Conservation (phyloP, 208 protist species). For the Crithidia acanthocephali region DNA sequence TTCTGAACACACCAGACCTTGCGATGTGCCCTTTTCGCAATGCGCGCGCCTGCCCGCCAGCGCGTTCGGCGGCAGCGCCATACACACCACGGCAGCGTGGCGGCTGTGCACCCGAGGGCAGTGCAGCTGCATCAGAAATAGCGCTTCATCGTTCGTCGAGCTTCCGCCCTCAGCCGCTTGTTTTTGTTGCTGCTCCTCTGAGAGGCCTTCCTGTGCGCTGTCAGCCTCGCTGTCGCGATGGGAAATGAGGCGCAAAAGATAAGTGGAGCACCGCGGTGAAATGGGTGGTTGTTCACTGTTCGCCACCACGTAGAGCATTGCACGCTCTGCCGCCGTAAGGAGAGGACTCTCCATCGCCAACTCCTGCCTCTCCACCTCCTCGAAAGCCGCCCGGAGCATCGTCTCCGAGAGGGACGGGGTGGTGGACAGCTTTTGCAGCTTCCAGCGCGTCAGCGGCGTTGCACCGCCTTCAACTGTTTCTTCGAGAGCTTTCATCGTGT, state of each 20-base stretch:
- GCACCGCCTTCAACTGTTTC: background rate
- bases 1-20: too few relatives aligned
- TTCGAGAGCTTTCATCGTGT: background rate
- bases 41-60: background rate
- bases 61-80: slow-evolving; percentile 3
- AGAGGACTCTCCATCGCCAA: slow-evolving; percentile 12
- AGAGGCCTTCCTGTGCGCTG: background rate
- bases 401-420: background rate
- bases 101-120: slow-evolving; percentile 55
- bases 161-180: background rate
- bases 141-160: background rate
- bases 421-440: slow-evolving; percentile 19
- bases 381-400: background rate
- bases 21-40: background rate
- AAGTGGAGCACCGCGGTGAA: slow-evolving; percentile 22
- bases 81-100: slow-evolving; percentile 47
- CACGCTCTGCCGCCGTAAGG: slow-evolving; percentile 22
- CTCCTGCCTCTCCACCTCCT: slow-evolving; percentile 15
- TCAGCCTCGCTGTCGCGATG: background rate
- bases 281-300: slow-evolving; percentile 9
- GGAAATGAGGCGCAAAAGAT: slow-evolving; percentile 14
- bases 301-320: slow-evolving; percentile 21
- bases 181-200: background rate
- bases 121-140: slow-evolving; percentile 42
- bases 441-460: slow-evolving; percentile 4